These are phyloP conservation scores for Chaetomiaceae sp. DNA, from an alignment of 2,329 filamentous ascomycete genomes.

Conservation along the genomic window DNA sequence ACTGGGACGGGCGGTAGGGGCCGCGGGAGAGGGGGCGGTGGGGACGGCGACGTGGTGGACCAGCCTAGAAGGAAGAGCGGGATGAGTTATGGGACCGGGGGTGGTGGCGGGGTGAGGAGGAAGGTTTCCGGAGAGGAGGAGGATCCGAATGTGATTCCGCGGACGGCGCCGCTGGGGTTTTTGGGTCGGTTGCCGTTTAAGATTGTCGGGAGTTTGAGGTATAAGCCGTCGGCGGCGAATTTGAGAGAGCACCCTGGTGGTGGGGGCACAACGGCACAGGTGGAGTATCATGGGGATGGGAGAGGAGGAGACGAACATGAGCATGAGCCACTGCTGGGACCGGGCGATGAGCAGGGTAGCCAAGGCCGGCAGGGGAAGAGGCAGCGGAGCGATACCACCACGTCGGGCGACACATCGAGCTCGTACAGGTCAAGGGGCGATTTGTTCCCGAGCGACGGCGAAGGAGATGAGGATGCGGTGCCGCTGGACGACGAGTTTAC, in stretches of 20 bases:
- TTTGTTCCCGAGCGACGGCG: conserved; percentile 79
- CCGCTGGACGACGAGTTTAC: conserved; percentile 90
- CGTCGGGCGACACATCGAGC: conserved; percentile 76
- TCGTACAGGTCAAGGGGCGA: conserved; percentile 85
- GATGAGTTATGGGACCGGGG: conserved; percentile 83
- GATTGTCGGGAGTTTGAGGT: conserved; percentile 74
- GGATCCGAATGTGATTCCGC: conserved; percentile 87
- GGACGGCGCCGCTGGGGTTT: conserved; percentile 80
- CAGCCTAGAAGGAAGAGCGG: conserved; percentile 70
- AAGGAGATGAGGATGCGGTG: conserved; percentile 89
- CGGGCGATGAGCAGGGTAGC: conserved; percentile 48
- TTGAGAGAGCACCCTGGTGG: conserved; percentile 76
- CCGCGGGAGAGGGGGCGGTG: conserved; percentile 25
- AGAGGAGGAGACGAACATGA: conserved; percentile 52
- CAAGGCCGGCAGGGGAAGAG: conserved; percentile 35
- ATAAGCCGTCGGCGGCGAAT: conserved; percentile 87
- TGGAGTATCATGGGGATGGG: conserved; percentile 17
- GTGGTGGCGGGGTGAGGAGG: conserved; percentile 30
- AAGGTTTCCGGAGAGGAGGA: conserved; percentile 56
- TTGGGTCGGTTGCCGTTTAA: conserved; percentile 79
- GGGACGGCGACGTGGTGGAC: conserved; percentile 42
- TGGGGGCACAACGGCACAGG: conserved; percentile 36
- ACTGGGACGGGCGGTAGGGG: conserved; percentile 44
- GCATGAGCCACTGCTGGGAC: conserved; percentile 62
- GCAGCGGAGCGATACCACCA: conserved; percentile 72